Evolutionary conservation across 345 rosid genomes (phyloP).

Genomic region (Ceriops decandra): DNA sequence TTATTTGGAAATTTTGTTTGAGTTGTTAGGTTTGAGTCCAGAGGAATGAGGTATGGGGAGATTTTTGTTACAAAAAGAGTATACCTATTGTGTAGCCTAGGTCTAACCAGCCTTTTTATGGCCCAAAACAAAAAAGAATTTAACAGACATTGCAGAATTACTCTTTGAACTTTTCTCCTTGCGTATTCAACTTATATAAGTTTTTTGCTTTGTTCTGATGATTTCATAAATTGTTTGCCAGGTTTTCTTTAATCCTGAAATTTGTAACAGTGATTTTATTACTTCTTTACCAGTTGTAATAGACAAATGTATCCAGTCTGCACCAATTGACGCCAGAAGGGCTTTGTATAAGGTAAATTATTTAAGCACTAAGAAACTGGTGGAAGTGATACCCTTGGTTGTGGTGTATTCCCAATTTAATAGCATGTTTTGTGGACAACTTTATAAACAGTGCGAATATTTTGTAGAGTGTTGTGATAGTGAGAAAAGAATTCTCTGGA

Average conservation of each 20-base stretch:
- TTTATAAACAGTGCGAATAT: neutral
- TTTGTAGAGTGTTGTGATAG: neutral
- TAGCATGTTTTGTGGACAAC: neutral
- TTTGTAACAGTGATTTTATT: constrained; percentile 63
- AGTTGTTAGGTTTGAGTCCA: too few species aligned
- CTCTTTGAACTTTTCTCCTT: constrained; percentile 9
- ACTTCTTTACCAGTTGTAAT: constrained; percentile 82
- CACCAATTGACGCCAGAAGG: constrained; percentile 96
- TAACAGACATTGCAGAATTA: too few species aligned
- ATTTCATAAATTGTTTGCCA: constrained; percentile 31
- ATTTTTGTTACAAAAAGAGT: too few species aligned
- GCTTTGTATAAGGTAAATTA: constrained; percentile 83
- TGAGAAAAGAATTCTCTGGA: neutral
- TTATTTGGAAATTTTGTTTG: too few species aligned
- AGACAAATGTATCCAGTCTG: constrained; percentile 94
- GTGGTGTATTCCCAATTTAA: constrained; percentile 2
- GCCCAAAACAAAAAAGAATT: too few species aligned
- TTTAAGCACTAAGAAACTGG: neutral
- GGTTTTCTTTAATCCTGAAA: constrained; percentile 96
- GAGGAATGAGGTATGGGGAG: too few species aligned
- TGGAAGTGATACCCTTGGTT: constrained; percentile 11
- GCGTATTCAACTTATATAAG: constrained; percentile 3
- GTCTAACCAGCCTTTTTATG: too few species aligned
- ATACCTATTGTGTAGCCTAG: too few species aligned
- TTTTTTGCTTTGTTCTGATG: constrained; percentile 17